These are phyloP conservation scores for Chrysosporium queenslandicum DNA, from an alignment of 2,329 filamentous ascomycete species.

Conservation along the genomic window DNA sequence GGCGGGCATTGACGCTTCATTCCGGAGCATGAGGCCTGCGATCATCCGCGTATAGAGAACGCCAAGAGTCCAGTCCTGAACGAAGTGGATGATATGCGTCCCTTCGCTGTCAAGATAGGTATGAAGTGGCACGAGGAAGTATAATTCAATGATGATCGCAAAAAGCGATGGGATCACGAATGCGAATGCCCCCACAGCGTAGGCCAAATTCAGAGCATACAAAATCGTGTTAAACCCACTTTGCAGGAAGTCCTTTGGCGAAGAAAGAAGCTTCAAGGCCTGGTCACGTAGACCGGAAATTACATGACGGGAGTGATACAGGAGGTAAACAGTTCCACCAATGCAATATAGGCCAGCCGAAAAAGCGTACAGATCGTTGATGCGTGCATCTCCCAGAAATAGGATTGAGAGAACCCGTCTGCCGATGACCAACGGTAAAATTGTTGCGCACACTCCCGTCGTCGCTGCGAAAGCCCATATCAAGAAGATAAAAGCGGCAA, in stretches of 20 bases:
- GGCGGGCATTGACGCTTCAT: conserved; percentile 60
- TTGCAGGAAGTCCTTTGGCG: conserved; percentile 25
- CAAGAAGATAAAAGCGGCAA: conserved; percentile 74
- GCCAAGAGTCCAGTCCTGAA: conserved; percentile 90
- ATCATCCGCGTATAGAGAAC: conserved; percentile 80
- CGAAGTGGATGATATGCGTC: conserved; percentile 55
- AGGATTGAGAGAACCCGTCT: conserved; percentile 64
- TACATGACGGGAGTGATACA: conserved; percentile 20
- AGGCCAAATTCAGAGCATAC: conserved; percentile 49
- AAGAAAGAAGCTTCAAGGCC: conserved; percentile 21
- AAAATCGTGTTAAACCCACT: conserved; percentile 17
- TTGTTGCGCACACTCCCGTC: conserved; percentile 74
- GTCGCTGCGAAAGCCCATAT: conserved; percentile 90
- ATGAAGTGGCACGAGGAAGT: conserved; percentile 75
- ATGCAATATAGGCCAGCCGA: conserved; percentile 79
- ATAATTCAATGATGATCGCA: conserved; percentile 73
- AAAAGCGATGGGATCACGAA: conserved; percentile 74
- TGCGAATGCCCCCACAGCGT: conserved; percentile 64
- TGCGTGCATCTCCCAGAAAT: conserved; percentile 59
- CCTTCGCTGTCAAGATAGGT: conserved; percentile 51
- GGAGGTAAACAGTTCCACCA: conserved; percentile 55
- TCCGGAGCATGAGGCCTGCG: conserved; percentile 56
- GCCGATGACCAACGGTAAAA: conserved; percentile 77
- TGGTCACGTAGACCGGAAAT: conserved; percentile 10
- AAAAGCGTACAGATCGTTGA: conserved; percentile 96